phyloP scores from a whole-genome alignment of 2,329 filamentous ascomycete species.

The Cryphonectria carpinicola region DNA sequence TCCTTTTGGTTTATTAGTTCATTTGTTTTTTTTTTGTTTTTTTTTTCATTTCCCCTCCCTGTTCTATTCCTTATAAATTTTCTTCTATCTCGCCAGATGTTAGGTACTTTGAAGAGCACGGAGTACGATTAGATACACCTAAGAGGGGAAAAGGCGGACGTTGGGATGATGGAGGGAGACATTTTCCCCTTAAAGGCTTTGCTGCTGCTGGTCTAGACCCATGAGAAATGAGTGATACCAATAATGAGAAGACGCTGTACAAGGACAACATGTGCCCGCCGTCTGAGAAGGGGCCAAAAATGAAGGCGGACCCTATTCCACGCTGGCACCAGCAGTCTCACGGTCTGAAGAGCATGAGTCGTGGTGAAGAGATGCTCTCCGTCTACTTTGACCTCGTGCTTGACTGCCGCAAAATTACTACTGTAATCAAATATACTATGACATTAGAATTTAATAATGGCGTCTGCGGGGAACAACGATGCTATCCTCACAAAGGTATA shows the following conservation, averaged over 20 bases:
- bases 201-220: neutral
- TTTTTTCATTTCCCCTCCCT: neutral
- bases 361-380: neutral
- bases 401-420: neutral
- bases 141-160: neutral
- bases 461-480: neutral
- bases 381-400: neutral
- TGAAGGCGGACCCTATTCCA: neutral
- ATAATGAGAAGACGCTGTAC: neutral
- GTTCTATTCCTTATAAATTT: neutral
- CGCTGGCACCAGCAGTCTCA: neutral
- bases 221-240: neutral
- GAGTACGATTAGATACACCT: neutral
- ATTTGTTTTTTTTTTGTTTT: no score
- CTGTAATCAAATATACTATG: neutral
- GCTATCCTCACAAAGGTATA: neutral
- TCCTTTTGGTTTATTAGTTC: no score
- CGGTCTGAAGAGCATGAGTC: neutral
- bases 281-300: neutral
- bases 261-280: neutral
- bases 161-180: neutral
- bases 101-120: neutral
- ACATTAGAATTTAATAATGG: neutral
- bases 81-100: neutral
- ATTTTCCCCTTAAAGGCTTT: neutral